Conservation (phyloP, 257 asterid genomes). For the Plantago elongata region DNA sequence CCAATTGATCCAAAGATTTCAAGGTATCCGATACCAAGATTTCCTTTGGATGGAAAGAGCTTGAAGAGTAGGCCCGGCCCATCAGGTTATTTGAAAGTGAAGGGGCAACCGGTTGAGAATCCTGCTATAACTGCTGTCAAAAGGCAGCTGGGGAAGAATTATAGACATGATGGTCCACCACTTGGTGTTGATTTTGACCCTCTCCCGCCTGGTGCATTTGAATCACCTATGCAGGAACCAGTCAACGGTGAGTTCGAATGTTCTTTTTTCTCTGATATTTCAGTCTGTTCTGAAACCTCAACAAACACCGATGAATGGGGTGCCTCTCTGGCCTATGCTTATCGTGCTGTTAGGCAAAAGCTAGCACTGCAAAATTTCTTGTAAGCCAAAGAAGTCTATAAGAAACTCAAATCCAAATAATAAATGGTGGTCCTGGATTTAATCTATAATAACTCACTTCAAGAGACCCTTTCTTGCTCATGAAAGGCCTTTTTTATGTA, state of each 20-base stretch:
- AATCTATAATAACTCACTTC: no score
- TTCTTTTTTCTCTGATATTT: background rate
- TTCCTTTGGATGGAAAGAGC: conserved; percentile 35
- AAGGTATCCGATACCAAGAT: conserved; percentile 39
- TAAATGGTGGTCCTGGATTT: no score
- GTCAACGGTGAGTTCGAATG: conserved; percentile 39
- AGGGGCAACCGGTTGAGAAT: conserved; percentile 60
- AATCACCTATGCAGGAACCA: conserved; percentile 37
- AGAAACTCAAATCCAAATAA: no score
- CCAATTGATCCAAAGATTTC: conserved; percentile 39
- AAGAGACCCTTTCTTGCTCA: no score
- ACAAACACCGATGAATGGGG: no score
- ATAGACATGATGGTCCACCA: conserved; percentile 79
- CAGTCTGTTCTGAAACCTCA: background rate
- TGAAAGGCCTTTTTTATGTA: no score
- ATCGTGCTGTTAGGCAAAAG: no score
- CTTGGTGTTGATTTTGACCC: conserved; percentile 84
- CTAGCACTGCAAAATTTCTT: no score
- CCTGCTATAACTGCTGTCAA: conserved; percentile 81
- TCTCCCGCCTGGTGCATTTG: conserved; percentile 82
- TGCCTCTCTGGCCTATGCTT: no score
- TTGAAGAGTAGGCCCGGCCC: conserved; percentile 68
- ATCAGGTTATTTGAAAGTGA: conserved; percentile 90
- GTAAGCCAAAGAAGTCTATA: no score
- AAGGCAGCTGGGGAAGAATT: conserved; percentile 79